These are phyloP conservation scores for Phaeosphaeriaceae sp. DNA, from an alignment of 2,329 filamentous ascomycete species.

Conservation along the genomic window DNA sequence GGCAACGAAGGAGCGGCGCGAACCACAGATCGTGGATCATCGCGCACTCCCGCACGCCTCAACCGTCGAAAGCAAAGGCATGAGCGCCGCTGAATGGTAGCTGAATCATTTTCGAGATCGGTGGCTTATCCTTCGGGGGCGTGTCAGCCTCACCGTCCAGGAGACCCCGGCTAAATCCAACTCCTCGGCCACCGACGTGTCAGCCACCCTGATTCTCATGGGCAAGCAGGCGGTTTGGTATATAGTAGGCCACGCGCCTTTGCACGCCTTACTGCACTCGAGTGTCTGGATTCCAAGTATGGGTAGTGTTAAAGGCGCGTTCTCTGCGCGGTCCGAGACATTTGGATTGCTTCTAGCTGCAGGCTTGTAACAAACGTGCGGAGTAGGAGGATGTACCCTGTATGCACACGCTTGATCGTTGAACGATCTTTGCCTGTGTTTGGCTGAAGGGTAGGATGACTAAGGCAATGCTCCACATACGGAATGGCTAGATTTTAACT, in stretches of 20 bases:
- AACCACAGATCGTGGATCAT: background rate
- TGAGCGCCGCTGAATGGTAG: background rate
- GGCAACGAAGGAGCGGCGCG: background rate
- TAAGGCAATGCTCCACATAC: too few relatives aligned
- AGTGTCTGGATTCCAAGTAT: background rate
- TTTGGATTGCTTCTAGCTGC: background rate
- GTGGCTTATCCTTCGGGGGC: background rate
- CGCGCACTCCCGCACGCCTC: background rate
- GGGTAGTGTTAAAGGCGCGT: background rate
- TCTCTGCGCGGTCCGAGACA: background rate
- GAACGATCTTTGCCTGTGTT: too few relatives aligned
- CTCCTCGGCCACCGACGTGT: background rate
- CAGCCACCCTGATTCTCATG: background rate
- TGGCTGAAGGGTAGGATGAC: too few relatives aligned
- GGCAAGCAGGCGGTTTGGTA: background rate
- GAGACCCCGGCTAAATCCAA: background rate
- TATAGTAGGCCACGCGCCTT: background rate
- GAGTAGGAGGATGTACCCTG: too few relatives aligned
- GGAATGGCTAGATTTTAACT: too few relatives aligned
- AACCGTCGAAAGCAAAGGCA: background rate
- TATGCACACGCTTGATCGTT: too few relatives aligned
- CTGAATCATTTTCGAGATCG: background rate
- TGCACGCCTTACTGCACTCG: background rate
- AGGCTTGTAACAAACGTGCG: background rate
- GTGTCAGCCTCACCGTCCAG: background rate